These are phyloP conservation scores for Pleurotus citrinopileatus DNA, from an alignment of 768 basidiomycete species.

Conservation along the genomic window DNA sequence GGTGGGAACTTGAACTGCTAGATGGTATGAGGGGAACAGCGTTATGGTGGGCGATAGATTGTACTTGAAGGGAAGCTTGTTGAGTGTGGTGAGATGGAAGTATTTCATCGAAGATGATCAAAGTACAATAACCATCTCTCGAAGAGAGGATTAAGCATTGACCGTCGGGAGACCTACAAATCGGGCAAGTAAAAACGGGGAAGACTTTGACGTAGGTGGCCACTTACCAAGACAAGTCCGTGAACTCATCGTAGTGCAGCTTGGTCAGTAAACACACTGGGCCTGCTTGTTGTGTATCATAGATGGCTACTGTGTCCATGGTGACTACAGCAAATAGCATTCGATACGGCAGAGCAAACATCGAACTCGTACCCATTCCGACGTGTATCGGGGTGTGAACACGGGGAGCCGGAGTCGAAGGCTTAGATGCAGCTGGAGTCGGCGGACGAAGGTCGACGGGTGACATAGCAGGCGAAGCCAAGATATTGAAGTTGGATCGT, in stretches of 20 bases:
- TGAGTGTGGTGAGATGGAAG: conserved; percentile 86
- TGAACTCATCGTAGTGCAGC: conserved; percentile 96
- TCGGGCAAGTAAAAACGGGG: neutral
- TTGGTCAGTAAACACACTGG: conserved; percentile 92
- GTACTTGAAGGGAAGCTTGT: conserved; percentile 86
- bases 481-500: conserved; percentile 16
- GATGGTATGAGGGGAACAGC: conserved; percentile 57
- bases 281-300: conserved; percentile 94
- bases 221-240: conserved; percentile 90
- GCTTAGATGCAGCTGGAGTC: conserved; percentile 60
- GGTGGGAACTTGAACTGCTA: conserved; percentile 18
- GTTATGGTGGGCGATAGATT: conserved; percentile 86
- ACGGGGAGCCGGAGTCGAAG: conserved; percentile 38
- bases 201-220: neutral
- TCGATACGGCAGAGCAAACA: conserved; percentile 90
- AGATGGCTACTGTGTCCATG: conserved; percentile 92
- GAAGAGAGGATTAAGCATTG: conserved; percentile 89
- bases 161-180: conserved; percentile 88
- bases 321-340: conserved; percentile 96
- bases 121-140: conserved; percentile 95
- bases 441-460: conserved; percentile 52
- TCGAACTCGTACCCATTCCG: conserved; percentile 45
- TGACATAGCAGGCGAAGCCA: conserved; percentile 54
- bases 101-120: conserved; percentile 93
- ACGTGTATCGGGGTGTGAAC: conserved; percentile 24